phyloP scores from a whole-genome alignment of 495 filamentous ascomycete genomes.

The Entonaema liquescens region DNA sequence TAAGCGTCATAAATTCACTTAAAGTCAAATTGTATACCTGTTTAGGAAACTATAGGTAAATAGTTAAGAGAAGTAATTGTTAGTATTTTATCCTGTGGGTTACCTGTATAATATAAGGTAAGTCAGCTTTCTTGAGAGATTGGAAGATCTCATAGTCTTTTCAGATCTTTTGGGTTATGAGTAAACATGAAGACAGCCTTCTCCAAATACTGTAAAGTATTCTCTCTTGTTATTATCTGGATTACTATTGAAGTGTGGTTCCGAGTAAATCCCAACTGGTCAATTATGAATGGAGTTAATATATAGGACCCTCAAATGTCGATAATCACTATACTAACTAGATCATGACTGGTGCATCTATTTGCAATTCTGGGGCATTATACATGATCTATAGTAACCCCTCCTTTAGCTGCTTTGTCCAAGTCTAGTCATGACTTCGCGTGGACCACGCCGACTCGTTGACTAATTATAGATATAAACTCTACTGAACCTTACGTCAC shows the following conservation, averaged over 20 bases:
- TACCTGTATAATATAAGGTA: neutral
- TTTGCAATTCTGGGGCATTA: neutral
- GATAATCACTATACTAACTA: neutral
- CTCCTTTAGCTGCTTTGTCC: neutral
- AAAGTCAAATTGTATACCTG: no score
- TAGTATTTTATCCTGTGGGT: neutral
- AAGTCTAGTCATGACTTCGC: neutral
- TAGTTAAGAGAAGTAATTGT: neutral
- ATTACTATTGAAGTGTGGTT: neutral
- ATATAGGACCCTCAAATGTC: neutral
- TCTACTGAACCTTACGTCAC: neutral
- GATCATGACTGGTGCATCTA: neutral
- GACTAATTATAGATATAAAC: neutral
- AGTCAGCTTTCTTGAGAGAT: neutral
- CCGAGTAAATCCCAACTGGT: neutral
- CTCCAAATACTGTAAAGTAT: neutral
- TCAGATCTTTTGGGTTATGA: neutral
- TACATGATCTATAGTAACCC: neutral
- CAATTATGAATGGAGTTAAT: neutral
- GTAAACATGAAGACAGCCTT: neutral
- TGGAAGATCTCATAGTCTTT: neutral
- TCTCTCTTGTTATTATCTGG: neutral
- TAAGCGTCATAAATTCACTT: no score
- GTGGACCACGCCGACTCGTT: neutral
- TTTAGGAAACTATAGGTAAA: neutral